Evolutionary conservation across 805 yeast species (phyloP).

Genomic region (Maudiozyma pseudohumilis): DNA sequence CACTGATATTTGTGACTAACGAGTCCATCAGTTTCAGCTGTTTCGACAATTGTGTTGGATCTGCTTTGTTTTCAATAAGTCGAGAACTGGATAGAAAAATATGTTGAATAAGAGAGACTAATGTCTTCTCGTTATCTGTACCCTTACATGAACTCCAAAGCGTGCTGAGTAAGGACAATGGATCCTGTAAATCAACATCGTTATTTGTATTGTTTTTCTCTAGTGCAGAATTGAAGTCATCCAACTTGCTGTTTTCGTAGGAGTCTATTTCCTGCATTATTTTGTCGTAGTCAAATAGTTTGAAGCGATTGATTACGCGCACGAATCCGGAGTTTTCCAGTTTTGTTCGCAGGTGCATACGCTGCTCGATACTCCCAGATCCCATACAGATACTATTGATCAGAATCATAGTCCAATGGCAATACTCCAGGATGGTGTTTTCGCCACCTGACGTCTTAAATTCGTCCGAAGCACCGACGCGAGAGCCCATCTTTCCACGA

Average conservation of each 20-base stretch:
- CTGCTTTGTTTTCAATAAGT: slow-evolving; percentile 16
- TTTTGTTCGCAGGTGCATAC: slow-evolving; percentile 25
- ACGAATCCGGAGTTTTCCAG: slow-evolving; percentile 26
- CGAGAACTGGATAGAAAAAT: slow-evolving; percentile 25
- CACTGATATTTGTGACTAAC: slow-evolving; percentile 56
- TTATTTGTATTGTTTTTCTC: slow-evolving; percentile 13
- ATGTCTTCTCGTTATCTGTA: slow-evolving; percentile 41
- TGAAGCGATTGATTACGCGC: slow-evolving; percentile 36
- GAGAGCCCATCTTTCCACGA: slow-evolving; percentile 79
- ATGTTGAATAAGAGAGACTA: slow-evolving; percentile 39
- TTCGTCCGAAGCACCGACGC: slow-evolving; percentile 89
- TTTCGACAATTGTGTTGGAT: slow-evolving; percentile 24
- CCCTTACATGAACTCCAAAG: slow-evolving; percentile 40
- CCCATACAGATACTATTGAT: slow-evolving; percentile 25
- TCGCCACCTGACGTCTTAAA: slow-evolving; percentile 38
- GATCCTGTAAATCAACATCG: slow-evolving; percentile 42
- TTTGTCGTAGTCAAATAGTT: slow-evolving; percentile 47
- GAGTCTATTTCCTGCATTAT: slow-evolving; percentile 58
- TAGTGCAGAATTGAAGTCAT: slow-evolving; percentile 24
- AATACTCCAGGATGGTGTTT: slow-evolving; percentile 31
- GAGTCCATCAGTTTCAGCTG: slow-evolving; percentile 55
- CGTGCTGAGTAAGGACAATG: slow-evolving; percentile 56
- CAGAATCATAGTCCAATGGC: slow-evolving; percentile 25
- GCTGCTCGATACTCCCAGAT: slow-evolving; percentile 23
- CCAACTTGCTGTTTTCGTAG: slow-evolving; percentile 39